These are phyloP conservation scores for Fragilaria radians DNA, from an alignment of 108 stramenopile genomes.

Conservation along the genomic window DNA sequence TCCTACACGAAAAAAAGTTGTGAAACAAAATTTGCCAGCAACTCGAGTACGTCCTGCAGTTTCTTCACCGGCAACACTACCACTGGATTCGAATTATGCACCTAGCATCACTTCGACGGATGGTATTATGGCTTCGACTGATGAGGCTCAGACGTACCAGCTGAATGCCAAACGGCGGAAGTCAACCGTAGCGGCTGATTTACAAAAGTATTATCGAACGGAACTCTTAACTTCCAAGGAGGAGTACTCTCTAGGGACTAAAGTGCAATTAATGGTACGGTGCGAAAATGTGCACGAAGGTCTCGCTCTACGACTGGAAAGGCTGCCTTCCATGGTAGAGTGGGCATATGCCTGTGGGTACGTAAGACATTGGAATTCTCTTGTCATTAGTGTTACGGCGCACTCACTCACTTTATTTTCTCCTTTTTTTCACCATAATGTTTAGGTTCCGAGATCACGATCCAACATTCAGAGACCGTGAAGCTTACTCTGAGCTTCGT, in stretches of 20 bases:
- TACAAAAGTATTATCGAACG: constrained; percentile 70
- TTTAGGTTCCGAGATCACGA: constrained; percentile 2
- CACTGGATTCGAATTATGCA: too few relatives aligned
- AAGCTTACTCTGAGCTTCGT: constrained; percentile 47
- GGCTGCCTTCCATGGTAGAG: constrained; percentile 64
- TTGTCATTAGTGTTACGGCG: too few relatives aligned
- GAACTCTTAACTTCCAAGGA: constrained; percentile 61
- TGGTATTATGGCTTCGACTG: too few relatives aligned
- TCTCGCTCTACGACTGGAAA: constrained; percentile 25
- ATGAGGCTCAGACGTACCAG: too few relatives aligned
- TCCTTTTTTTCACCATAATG: not conserved
- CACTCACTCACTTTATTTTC: not conserved
- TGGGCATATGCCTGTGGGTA: constrained; percentile 82
- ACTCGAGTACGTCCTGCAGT: too few relatives aligned
- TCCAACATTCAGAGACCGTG: constrained; percentile 20
- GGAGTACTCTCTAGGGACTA: constrained; percentile 67
- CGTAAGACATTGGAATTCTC: not conserved
- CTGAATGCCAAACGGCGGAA: not conserved
- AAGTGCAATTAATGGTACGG: constrained; percentile 65
- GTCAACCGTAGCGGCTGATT: constrained; percentile 15
- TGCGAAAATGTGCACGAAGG: constrained; percentile 82
- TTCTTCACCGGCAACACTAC: too few relatives aligned
- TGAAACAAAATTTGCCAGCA: too few relatives aligned
- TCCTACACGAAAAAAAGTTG: too few relatives aligned
- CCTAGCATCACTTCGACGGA: too few relatives aligned